These are phyloP conservation scores for Santalum album DNA, from an alignment of 164 flowering plant genomes.

Conservation along the genomic window DNA sequence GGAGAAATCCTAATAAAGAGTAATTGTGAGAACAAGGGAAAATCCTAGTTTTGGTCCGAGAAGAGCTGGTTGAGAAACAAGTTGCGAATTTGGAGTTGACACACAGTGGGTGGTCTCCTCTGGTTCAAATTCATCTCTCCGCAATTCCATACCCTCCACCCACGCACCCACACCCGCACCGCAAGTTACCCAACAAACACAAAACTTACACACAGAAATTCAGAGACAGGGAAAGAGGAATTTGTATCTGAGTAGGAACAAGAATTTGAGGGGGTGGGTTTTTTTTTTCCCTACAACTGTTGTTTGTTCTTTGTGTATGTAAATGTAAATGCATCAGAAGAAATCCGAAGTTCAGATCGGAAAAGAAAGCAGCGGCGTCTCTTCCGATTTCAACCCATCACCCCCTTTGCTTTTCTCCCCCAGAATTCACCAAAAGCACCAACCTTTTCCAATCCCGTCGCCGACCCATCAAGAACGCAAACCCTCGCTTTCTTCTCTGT, in stretches of 20 bases:
- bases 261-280: background rate
- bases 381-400: constrained; percentile 52
- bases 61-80: too few species aligned
- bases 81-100: too few species aligned
- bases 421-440: constrained; percentile 16
- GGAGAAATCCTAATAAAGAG: too few species aligned
- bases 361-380: constrained; percentile 68
- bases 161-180: too few species aligned
- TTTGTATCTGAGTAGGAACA: background rate
- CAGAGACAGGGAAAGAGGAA: background rate
- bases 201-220: background rate
- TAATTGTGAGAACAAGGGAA: too few species aligned
- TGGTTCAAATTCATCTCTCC: background rate
- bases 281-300: background rate
- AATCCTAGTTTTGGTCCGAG: too few species aligned
- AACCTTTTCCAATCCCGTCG: constrained; percentile 2
- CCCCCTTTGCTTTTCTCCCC: constrained; percentile 12
- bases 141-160: constrained; percentile 11
- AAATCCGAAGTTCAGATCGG: constrained; percentile 64
- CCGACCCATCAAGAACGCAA: background rate
- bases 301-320: constrained; percentile 9
- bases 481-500: constrained; percentile 7
- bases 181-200: constrained; percentile 2
- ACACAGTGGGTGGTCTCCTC: background rate
- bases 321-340: constrained; percentile 49